Conservation (phyloP, 1,139 yeast species). For the Zygosaccharomyces sapae region DNA sequence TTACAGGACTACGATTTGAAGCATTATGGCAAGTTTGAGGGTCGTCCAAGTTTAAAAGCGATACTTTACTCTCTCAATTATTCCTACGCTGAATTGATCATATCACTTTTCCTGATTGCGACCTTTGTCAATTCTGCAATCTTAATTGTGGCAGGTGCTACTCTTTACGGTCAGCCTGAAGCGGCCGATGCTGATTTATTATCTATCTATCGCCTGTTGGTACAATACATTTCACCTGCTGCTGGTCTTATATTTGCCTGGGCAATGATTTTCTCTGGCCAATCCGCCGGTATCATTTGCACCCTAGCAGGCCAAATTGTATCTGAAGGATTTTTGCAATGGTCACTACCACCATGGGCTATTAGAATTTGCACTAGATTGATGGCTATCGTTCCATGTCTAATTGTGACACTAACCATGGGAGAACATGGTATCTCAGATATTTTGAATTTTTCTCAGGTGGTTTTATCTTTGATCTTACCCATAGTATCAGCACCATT, state of each 20-base stretch:
- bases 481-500: conserved; percentile 92
- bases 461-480: conserved; percentile 72
- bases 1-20: conserved; percentile 73
- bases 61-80: conserved; percentile 64
- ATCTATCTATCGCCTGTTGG: conserved; percentile 73
- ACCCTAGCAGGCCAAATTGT: conserved; percentile 97
- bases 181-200: conserved; percentile 85
- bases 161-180: conserved; percentile 60
- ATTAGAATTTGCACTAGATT: conserved; percentile 79
- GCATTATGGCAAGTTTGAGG: conserved; percentile 39
- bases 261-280: conserved; percentile 92
- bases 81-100: conserved; percentile 70
- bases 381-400: conserved; percentile 84
- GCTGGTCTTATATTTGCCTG: conserved; percentile 92
- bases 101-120: conserved; percentile 75
- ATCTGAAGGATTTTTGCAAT: conserved; percentile 83
- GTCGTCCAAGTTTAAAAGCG: conserved; percentile 63
- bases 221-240: conserved; percentile 72
- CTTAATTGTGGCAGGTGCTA: conserved; percentile 80
- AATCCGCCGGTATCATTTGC: conserved; percentile 97
- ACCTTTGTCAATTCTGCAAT: conserved; percentile 82
- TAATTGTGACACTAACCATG: conserved; percentile 66
- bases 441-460: conserved; percentile 83
- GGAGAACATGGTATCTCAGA: conserved; percentile 85
- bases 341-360: conserved; percentile 83